Percentiles rank a stretch among this genome's conserved stretches.
Evolutionary conservation across 202 grass and related monocot species (phyloP).

Genomic region (Panicum hallii): DNA sequence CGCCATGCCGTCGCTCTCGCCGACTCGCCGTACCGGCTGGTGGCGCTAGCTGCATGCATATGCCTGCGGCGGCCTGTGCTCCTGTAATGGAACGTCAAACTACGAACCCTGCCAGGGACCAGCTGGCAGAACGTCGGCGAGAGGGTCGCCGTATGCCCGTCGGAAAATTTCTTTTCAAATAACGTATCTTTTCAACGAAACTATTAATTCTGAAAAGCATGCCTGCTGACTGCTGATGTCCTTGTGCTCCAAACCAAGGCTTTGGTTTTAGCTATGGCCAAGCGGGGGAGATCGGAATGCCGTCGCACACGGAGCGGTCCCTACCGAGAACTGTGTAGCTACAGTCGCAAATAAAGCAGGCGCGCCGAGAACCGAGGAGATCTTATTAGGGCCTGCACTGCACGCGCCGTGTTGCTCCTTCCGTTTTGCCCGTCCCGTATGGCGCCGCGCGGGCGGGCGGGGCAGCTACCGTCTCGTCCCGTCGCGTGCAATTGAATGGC

Average conservation of each 20-base stretch:
- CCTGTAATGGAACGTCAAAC: slow-evolving; percentile 17
- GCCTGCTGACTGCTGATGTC: too few relatives aligned
- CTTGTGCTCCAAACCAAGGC: too few relatives aligned
- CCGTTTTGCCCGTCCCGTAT: slow-evolving; percentile 51
- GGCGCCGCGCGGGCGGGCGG: neutral
- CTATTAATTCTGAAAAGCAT: too few relatives aligned
- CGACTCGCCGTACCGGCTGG: neutral
- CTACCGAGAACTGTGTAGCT: too few relatives aligned
- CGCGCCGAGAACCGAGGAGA: neutral
- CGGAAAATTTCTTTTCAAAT: neutral
- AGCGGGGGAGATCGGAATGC: too few relatives aligned
- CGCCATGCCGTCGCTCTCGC: slow-evolving; percentile 12
- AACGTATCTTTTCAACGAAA: too few relatives aligned
- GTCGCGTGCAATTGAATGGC: slow-evolving; percentile 28
- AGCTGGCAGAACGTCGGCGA: neutral
- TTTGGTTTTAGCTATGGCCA: too few relatives aligned
- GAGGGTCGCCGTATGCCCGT: neutral
- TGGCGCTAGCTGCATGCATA: neutral
- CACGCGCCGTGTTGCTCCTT: slow-evolving; percentile 40
- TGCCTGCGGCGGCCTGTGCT: neutral
- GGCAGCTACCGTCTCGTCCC: neutral
- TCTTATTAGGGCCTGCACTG: neutral
- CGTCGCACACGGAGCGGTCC: neutral
- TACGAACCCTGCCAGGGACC: slow-evolving; percentile 29
- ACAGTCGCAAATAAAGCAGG: too few relatives aligned